These are phyloP conservation scores for Lathyrus sativus DNA, from an alignment of 306 rosid genomes.

Conservation along the genomic window DNA sequence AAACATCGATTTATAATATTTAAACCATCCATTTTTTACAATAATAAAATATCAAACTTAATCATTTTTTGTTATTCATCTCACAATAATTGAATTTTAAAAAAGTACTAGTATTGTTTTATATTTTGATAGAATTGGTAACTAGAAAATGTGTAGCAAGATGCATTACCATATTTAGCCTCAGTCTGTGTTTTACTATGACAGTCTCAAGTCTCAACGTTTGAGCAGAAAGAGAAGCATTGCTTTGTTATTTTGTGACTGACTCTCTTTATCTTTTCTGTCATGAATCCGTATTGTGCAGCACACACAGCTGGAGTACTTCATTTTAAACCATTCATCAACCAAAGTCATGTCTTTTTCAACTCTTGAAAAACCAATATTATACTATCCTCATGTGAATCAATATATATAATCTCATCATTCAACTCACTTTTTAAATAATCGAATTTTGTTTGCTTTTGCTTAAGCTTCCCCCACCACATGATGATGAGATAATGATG, in stretches of 20 bases:
- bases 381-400: neutral
- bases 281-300: constrained; percentile 18
- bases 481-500: constrained; percentile 96
- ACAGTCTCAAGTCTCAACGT: neutral
- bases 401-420: neutral
- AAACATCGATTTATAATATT: no score
- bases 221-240: neutral
- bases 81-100: no score
- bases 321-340: constrained; percentile 3
- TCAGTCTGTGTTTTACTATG: neutral
- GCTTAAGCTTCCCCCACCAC: constrained; percentile 65
- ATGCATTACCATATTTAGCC: neutral
- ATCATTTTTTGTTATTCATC: no score
- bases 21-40: no score
- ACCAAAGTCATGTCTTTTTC: constrained; percentile 50
- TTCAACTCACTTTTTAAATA: constrained; percentile 19
- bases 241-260: neutral
- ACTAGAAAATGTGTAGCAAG: no score
- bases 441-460: constrained; percentile 64
- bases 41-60: no score
- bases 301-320: neutral
- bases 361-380: constrained; percentile 46
- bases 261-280: constrained; percentile 13
- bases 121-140: no score
- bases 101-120: no score